Evolutionary conservation across 306 rosid genomes (phyloP).

Genomic region (Aeschynomene evenia): DNA sequence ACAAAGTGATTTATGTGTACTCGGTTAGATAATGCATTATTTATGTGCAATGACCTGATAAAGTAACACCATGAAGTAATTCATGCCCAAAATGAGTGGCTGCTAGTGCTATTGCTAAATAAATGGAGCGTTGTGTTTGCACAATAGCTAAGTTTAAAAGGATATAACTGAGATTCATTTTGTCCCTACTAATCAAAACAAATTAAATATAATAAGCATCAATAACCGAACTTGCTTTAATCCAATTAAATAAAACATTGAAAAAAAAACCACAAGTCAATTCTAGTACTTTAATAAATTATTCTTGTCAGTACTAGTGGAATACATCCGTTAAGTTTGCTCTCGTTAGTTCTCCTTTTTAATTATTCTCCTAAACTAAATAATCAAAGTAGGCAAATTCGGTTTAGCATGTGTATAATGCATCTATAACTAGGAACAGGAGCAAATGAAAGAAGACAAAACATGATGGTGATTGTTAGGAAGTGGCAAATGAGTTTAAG

Average conservation of each 20-base stretch:
- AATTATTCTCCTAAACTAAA: not conserved
- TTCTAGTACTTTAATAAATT: not conserved
- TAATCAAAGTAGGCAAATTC: not conserved
- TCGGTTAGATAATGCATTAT: not conserved
- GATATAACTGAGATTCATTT: not conserved
- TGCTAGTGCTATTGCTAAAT: not conserved
- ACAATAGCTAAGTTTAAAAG: not conserved
- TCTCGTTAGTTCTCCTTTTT: not conserved
- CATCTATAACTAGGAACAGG: not conserved
- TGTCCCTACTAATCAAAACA: not conserved
- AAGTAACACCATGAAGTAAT: not conserved
- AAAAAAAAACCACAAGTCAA: not conserved
- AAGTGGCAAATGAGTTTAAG: not conserved
- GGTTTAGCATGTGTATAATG: not conserved
- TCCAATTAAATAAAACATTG: not conserved
- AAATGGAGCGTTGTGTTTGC: not conserved
- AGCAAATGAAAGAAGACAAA: not conserved
- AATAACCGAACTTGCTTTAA: not conserved
- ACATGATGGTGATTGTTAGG: not conserved
- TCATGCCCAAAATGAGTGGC: conserved; percentile 4
- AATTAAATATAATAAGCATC: not conserved
- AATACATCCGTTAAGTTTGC: conserved; percentile 1
- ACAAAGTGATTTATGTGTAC: not conserved
- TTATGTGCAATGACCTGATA: conserved; percentile 9
- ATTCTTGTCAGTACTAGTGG: not conserved